These are phyloP conservation scores for Tulasnella sp. DNA, from an alignment of 768 basidiomycete genomes.

Conservation along the genomic window DNA sequence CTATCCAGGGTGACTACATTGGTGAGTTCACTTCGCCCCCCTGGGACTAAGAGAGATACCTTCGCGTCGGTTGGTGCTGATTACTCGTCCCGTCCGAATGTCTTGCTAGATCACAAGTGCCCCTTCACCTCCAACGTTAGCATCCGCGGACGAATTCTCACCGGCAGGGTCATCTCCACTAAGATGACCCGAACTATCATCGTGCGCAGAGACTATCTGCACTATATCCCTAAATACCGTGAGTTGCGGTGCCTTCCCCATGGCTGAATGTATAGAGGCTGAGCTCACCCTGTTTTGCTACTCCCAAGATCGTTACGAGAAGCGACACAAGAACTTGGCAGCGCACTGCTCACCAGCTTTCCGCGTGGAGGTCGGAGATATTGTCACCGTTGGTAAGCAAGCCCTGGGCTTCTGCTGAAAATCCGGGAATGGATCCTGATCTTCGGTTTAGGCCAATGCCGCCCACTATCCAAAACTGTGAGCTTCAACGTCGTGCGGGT, in stretches of 20 bases:
- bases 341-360: constrained; percentile 97
- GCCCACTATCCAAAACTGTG: constrained; percentile 97
- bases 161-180: constrained; percentile 95
- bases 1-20: constrained; percentile 95
- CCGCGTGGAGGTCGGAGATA: constrained; percentile 94
- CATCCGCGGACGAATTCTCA: constrained; percentile 98
- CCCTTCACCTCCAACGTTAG: constrained; percentile 97
- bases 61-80: background rate
- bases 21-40: constrained; percentile 57
- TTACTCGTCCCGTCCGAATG: background rate
- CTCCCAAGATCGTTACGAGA: constrained; percentile 91
- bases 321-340: constrained; percentile 97
- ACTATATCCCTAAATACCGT: constrained; percentile 99
- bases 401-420: constrained; percentile 1
- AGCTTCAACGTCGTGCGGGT: constrained; percentile 99
- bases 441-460: constrained; percentile 79
- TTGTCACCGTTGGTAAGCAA: constrained; percentile 88
- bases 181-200: constrained; percentile 99
- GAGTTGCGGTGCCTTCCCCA: constrained; percentile 45
- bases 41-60: background rate
- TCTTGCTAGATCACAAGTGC: constrained; percentile 91
- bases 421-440: constrained; percentile 15
- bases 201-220: constrained; percentile 92
- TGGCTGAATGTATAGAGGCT: background rate
- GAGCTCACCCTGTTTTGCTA: constrained; percentile 24